Conservation (phyloP, 2,329 filamentous ascomycete genomes). For the Clarireedia homoeocarpa region DNA sequence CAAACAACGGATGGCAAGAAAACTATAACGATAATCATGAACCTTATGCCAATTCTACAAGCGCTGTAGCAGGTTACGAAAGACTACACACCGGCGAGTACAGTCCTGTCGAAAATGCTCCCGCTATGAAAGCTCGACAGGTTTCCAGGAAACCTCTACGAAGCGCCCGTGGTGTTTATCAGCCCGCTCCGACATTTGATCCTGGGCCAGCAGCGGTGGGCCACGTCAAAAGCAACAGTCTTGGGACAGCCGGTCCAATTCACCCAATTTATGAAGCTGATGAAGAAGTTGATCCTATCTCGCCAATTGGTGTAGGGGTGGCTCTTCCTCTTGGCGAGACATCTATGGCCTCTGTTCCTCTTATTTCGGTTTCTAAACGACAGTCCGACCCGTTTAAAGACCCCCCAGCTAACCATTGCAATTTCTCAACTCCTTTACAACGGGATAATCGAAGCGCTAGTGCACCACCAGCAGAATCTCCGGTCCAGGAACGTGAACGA, state of each 20-base stretch:
- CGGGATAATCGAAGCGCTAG: constrained; percentile 9
- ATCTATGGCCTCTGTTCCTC: constrained; percentile 2
- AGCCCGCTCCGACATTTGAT: constrained; percentile 37
- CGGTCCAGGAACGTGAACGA: constrained; percentile 24
- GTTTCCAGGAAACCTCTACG: constrained; percentile 32
- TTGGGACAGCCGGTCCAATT: constrained; percentile 44
- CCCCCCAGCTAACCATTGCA: constrained; percentile 9
- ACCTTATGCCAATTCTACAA: constrained; percentile 23
- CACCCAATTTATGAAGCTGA: constrained; percentile 59
- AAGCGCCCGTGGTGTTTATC: constrained; percentile 30
- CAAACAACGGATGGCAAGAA: constrained; percentile 21
- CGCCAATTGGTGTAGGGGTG: constrained; percentile 16
- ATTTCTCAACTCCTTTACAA: constrained; percentile 5
- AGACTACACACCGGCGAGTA: constrained; percentile 20
- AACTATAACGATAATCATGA: constrained; percentile 10
- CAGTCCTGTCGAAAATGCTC: constrained; percentile 13
- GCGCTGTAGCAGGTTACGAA: constrained; percentile 20
- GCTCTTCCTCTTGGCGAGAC: constrained; percentile 15
- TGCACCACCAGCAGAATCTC: constrained; percentile 19
- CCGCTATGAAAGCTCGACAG: constrained; percentile 15
- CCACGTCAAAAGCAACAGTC: constrained; percentile 37
- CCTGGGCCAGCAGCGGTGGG: constrained; percentile 8
- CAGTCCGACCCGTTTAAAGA: constrained; percentile 27
- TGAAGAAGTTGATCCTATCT: constrained; percentile 31
- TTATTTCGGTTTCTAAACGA: constrained; percentile 9